Evolutionary conservation across 192 early-diverging fungal genomes (phyloP).

Genomic region (Pecoramyces ruminantium): DNA sequence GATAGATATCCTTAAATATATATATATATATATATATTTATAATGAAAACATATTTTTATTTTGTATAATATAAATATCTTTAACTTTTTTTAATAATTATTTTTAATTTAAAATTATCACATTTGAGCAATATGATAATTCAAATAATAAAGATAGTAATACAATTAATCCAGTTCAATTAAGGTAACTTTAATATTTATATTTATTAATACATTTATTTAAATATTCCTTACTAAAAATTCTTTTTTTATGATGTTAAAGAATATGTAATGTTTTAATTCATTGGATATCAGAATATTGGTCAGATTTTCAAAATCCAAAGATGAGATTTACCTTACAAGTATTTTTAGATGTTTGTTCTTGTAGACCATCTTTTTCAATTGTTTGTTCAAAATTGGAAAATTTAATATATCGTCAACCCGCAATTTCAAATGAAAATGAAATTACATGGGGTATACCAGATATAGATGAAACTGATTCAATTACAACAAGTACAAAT

Average conservation of each 20-base stretch:
- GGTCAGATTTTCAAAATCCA: constrained; percentile 16
- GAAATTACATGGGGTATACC: constrained; percentile 12
- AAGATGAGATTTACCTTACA: constrained; percentile 23
- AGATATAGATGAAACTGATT: constrained; percentile 9
- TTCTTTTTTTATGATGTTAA: too few relatives aligned
- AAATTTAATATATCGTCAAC: constrained; percentile 7
- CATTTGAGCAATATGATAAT: constrained; percentile 7
- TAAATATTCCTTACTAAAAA: too few relatives aligned
- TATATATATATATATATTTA: too few relatives aligned
- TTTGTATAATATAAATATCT: too few relatives aligned
- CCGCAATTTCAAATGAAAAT: constrained; percentile 5
- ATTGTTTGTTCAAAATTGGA: constrained; percentile 11
- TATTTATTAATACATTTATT: too few relatives aligned
- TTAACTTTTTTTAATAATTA: too few relatives aligned
- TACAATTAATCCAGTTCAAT: constrained; percentile 15
- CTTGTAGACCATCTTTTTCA: constrained; percentile 6
- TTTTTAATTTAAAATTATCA: too few relatives aligned
- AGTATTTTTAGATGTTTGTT: constrained; percentile 15
- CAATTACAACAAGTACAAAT: too few relatives aligned
- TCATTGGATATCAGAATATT: constrained; percentile 14
- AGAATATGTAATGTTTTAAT: constrained; percentile 22
- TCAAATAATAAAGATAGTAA: neutral
- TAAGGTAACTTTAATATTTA: constrained; percentile 7
- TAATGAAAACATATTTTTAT: too few relatives aligned
- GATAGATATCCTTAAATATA: too few relatives aligned